Base-by-base conservation (phyloP, 768 basidiomycete species). In the Rhodosporidiobolus odoratus region DNA sequence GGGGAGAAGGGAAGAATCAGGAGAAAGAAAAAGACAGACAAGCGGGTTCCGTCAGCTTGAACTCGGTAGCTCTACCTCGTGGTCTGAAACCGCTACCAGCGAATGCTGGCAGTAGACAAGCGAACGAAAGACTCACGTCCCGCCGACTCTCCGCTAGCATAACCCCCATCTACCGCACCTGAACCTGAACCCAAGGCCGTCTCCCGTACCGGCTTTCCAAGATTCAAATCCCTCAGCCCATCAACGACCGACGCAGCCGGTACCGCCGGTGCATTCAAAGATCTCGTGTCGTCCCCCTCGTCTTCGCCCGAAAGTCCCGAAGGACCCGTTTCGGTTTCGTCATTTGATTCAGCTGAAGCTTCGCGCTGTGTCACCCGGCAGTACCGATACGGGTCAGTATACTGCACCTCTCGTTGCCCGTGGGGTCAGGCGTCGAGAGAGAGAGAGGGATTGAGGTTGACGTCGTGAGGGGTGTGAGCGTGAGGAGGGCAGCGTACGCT, bases 261-360 rank as follows among this genome's bases (percentile, higher is more conserved):
- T 10, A 30, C 21, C 6, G 52, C 6, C 7, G 54, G 54, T 9
- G n/a, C 37, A 38, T 25, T 4, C 30, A 35, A 25, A 25, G 25
- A 30, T 32, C 35, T 45, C 6, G 45, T 8, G 58, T 30, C 43
- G 57, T 9, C 17, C 58, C 37, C 45, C 61, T 53, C 23, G 56
- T 58, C 50, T n/a, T 53, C 56, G n/a, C 63, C 63, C 10, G 56
- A 12, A n/a, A 50, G 48, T 19, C 48, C 48, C 12, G 48, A 50
- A 23, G 48, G 12, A 7, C 48, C 48, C 48, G 48, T 50, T 38
- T 75, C 73, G 47, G n/a, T n/a, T n/a, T n/a, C n/a, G n/a, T 71
- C 69, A 59, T 75, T 75, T 23, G 56, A 59, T 37, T 75, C 73
- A n/a, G 69, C 73, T 0, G 62, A 65, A 4, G 73, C 73, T 63